These are phyloP conservation scores for Yamadazyma aaseri DNA, from an alignment of 1,139 yeast species.

Conservation along the genomic window DNA sequence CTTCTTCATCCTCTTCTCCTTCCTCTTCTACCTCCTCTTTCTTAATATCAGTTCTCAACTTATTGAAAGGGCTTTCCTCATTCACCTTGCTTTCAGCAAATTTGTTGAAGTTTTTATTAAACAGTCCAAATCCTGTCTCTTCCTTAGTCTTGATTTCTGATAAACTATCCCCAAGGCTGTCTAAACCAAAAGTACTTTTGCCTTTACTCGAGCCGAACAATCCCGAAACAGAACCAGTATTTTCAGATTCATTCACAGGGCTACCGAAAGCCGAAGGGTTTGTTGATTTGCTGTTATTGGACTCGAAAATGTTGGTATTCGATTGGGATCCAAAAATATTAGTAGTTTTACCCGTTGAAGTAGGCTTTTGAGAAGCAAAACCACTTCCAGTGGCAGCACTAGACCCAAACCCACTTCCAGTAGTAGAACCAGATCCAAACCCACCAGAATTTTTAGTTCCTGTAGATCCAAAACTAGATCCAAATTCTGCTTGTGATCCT, in stretches of 20 bases:
- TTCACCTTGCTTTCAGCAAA: conserved; percentile 1
- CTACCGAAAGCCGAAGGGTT: neutral
- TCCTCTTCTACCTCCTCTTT: conserved; percentile 3
- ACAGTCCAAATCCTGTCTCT: conserved; percentile 2
- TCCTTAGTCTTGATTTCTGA: neutral
- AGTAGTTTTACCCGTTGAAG: neutral
- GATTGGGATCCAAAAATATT: neutral
- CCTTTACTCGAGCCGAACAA: no score
- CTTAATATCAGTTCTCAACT: conserved; percentile 1
- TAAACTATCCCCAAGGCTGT: neutral
- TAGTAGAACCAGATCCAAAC: conserved; percentile 15
- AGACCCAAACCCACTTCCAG: conserved; percentile 14
- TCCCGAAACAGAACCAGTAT: no score
- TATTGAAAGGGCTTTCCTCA: conserved; percentile 13
- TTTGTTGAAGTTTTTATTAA: conserved; percentile 1
- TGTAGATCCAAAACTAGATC: conserved; percentile 8
- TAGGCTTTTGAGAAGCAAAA: neutral
- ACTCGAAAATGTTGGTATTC: neutral
- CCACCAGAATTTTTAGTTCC: conserved; percentile 3
- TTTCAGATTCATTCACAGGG: no score
- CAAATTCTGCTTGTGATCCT: neutral
- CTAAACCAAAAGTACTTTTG: neutral
- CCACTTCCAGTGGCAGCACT: neutral
- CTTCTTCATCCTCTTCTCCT: conserved; percentile 6
- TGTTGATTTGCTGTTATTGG: neutral